phyloP scores from a whole-genome alignment of 768 basidiomycete species.

The Boletus reticuloceps region DNA sequence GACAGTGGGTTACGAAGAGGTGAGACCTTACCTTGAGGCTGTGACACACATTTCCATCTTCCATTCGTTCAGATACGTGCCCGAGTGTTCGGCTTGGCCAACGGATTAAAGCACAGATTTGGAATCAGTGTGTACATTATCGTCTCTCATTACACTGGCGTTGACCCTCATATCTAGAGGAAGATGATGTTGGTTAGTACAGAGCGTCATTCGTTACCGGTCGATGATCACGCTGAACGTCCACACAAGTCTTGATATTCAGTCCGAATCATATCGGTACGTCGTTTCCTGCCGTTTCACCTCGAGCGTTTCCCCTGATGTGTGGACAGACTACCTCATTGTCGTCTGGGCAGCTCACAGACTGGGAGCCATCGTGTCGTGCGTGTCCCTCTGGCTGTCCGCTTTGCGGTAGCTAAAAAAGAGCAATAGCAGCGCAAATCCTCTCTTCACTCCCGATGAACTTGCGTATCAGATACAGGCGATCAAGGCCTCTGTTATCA shows the following conservation, averaged over 20 bases:
- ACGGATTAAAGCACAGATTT: conserved; percentile 34
- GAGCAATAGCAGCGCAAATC: conserved; percentile 56
- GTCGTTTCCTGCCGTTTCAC: conserved; percentile 7
- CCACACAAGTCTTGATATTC: conserved; percentile 52
- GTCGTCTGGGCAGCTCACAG: conserved; percentile 56
- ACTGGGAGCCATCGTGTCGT: conserved; percentile 59
- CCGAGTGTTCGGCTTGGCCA: conserved; percentile 38
- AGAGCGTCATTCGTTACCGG: no score
- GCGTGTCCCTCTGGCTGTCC: conserved; percentile 22
- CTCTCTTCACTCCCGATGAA: conserved; percentile 55
- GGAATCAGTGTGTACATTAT: conserved; percentile 29
- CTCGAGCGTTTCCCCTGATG: neutral
- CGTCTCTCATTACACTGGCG: neutral
- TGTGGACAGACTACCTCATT: conserved; percentile 47
- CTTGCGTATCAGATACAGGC: conserved; percentile 53
- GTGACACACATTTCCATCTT: neutral
- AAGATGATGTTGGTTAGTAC: conserved; percentile 39
- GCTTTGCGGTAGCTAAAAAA: neutral
- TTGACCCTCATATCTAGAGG: conserved; percentile 23
- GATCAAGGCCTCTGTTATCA: conserved; percentile 46
- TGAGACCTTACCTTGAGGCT: conserved; percentile 7
- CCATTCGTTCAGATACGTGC: conserved; percentile 30
- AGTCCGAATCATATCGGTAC: conserved; percentile 66
- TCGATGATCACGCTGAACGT: conserved; percentile 4
- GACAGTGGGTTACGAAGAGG: conserved; percentile 36